Conservation (phyloP, 306 rosid genomes). For the Quercus glauca region DNA sequence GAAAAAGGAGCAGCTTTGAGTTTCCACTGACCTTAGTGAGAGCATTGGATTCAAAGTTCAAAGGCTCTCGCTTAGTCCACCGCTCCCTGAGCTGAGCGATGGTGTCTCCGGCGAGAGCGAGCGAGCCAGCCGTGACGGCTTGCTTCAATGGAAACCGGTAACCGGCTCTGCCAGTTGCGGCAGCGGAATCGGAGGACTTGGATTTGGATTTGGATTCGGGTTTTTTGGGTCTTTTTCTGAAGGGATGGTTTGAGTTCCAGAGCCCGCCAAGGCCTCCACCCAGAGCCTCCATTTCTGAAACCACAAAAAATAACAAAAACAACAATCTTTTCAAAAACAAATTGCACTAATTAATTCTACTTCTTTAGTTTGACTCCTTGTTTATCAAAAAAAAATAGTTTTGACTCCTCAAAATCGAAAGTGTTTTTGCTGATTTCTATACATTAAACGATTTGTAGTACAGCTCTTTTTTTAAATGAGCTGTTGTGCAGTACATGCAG, state of each 20-base stretch:
- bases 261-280: constrained; percentile 57
- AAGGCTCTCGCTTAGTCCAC: constrained; percentile 26
- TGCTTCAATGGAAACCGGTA: constrained; percentile 69
- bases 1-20: not conserved
- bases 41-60: constrained; percentile 25
- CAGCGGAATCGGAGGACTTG: constrained; percentile 35
- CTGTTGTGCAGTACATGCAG: too few species aligned
- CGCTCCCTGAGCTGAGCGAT: constrained; percentile 50
- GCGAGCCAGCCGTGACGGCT: constrained; percentile 69
- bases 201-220: constrained; percentile 32
- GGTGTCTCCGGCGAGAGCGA: constrained; percentile 51
- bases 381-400: too few species aligned
- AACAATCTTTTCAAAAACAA: not conserved
- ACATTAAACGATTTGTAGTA: too few species aligned
- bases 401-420: too few species aligned
- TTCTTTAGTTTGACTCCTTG: too few species aligned
- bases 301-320: not conserved
- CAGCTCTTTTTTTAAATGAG: too few species aligned
- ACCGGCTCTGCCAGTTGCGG: constrained; percentile 50
- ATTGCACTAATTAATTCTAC: too few species aligned
- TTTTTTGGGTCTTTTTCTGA: constrained; percentile 12
- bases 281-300: constrained; percentile 53
- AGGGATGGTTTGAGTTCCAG: constrained; percentile 60
- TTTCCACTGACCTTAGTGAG: constrained; percentile 33
- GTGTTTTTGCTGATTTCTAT: too few species aligned